Percentiles rank a stretch among this genome's conserved stretches.
phyloP scores from a whole-genome alignment of 108 stramenopile genomes.

The Fragilaria crotonensis region DNA sequence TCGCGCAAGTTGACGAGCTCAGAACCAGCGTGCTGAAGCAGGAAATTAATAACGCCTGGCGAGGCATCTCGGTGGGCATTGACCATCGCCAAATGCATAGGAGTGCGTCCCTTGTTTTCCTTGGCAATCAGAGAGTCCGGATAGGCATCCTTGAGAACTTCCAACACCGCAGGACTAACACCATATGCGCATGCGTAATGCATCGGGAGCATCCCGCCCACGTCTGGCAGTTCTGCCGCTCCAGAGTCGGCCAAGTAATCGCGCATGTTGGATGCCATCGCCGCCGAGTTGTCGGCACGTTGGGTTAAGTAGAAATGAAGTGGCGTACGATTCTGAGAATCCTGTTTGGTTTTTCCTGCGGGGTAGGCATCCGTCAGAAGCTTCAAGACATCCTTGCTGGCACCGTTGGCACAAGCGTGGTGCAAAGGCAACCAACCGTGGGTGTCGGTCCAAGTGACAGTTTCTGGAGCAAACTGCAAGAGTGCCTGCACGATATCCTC shows the following conservation, averaged over 20 bases:
- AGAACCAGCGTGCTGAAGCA: constrained; percentile 34
- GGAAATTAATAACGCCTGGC: constrained; percentile 54
- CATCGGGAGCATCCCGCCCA: constrained; percentile 72
- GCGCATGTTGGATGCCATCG: constrained; percentile 31
- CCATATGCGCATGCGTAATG: constrained; percentile 82
- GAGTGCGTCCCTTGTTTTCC: constrained; percentile 71
- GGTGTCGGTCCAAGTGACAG: constrained; percentile 46
- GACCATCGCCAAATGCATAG: constrained; percentile 83
- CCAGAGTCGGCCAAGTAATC: constrained; percentile 27
- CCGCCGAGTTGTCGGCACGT: constrained; percentile 22
- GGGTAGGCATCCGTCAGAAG: constrained; percentile 53
- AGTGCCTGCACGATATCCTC: constrained; percentile 44
- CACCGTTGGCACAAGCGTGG: constrained; percentile 73
- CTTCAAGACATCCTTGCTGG: constrained; percentile 41
- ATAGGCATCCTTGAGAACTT: constrained; percentile 58
- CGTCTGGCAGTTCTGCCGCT: constrained; percentile 49
- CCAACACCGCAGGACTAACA: constrained; percentile 44
- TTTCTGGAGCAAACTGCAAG: constrained; percentile 43
- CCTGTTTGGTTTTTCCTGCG: constrained; percentile 43
- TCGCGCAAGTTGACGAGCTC: constrained; percentile 58
- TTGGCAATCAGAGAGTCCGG: constrained; percentile 48
- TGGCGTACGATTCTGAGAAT: constrained; percentile 59
- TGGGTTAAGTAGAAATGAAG: constrained; percentile 65
- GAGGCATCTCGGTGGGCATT: constrained; percentile 72
- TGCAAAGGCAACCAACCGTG: constrained; percentile 78